phyloP scores from a whole-genome alignment of 805 yeast genomes.

The Saccharomyces eubayanus region DNA sequence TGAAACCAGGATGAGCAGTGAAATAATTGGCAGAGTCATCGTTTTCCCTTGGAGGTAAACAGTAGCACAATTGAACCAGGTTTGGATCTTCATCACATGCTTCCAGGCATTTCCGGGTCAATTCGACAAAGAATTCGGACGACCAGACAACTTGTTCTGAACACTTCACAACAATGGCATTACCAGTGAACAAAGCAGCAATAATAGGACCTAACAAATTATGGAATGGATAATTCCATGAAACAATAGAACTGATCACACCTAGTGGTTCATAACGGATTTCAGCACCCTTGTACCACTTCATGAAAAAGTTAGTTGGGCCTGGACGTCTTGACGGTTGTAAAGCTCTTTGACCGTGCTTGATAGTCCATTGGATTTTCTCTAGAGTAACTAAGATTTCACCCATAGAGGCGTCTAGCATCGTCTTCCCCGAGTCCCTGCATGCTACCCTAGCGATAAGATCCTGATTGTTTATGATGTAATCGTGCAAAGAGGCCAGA shows the following conservation, averaged over 20 bases:
- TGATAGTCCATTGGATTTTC: conserved; percentile 81
- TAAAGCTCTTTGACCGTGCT: conserved; percentile 70
- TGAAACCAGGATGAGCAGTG: conserved; percentile 71
- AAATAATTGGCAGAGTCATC: conserved; percentile 61
- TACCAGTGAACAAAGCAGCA: conserved; percentile 85
- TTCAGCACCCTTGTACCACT: conserved; percentile 81
- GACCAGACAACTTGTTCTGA: conserved; percentile 97
- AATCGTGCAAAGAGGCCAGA: conserved; percentile 61
- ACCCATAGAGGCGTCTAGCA: conserved; percentile 93
- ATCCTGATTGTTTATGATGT: conserved; percentile 72
- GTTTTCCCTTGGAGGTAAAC: conserved; percentile 57
- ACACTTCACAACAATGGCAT: conserved; percentile 85
- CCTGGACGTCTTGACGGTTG: conserved; percentile 74
- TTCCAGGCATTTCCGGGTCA: conserved; percentile 64
- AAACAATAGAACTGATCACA: conserved; percentile 79
- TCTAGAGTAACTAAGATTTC: conserved; percentile 93
- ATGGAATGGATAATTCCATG: conserved; percentile 98
- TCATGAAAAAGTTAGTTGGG: conserved; percentile 73
- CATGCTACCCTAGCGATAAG: conserved; percentile 87
- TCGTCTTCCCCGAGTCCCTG: conserved; percentile 92
- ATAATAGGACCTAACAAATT: conserved; percentile 87
- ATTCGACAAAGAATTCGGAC: conserved; percentile 63
- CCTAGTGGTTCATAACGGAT: conserved; percentile 88
- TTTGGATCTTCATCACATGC: conserved; percentile 72
- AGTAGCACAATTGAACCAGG: conserved; percentile 78